Conservation (phyloP, 352 stramenopile species). For the Saprolegnia diclina region DNA sequence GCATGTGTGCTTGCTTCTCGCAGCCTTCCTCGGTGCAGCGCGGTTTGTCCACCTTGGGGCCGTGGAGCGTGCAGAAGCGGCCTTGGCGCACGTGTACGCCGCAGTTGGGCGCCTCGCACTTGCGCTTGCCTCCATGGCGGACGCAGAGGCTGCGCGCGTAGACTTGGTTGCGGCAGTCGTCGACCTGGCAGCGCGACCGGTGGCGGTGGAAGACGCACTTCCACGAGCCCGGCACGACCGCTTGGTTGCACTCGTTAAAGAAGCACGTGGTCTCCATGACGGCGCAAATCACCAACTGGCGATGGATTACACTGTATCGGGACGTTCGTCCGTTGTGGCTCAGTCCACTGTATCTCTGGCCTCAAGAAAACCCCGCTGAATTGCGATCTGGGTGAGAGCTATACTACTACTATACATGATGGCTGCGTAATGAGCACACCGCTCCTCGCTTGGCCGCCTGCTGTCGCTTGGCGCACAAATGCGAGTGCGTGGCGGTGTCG, state of each 20-base stretch:
- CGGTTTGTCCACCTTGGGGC: background rate
- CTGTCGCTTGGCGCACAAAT: too few species aligned
- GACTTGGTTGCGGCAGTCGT: conserved; percentile 11
- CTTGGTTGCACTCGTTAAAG: conserved; percentile 8
- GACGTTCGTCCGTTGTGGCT: background rate
- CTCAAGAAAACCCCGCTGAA: too few species aligned
- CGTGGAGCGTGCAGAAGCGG: conserved; percentile 7
- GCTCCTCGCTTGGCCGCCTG: background rate
- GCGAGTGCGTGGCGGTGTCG: background rate
- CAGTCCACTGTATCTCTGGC: too few species aligned
- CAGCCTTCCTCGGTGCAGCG: conserved; percentile 4
- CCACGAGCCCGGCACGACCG: background rate
- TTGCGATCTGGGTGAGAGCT: too few species aligned
- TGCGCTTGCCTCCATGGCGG: conserved; percentile 15
- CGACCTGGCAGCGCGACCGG: background rate
- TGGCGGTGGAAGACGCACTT: conserved; percentile 10
- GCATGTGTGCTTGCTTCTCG: conserved; percentile 5
- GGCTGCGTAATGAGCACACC: background rate
- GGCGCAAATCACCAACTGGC: background rate
- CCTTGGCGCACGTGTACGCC: background rate
- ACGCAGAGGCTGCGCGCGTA: conserved; percentile 17
- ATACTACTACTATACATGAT: background rate
- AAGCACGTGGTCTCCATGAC: conserved; percentile 6
- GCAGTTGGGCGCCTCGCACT: background rate
- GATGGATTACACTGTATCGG: background rate